phyloP scores from a whole-genome alignment of 2,329 filamentous ascomycete genomes.

The Didymella keratinophila region DNA sequence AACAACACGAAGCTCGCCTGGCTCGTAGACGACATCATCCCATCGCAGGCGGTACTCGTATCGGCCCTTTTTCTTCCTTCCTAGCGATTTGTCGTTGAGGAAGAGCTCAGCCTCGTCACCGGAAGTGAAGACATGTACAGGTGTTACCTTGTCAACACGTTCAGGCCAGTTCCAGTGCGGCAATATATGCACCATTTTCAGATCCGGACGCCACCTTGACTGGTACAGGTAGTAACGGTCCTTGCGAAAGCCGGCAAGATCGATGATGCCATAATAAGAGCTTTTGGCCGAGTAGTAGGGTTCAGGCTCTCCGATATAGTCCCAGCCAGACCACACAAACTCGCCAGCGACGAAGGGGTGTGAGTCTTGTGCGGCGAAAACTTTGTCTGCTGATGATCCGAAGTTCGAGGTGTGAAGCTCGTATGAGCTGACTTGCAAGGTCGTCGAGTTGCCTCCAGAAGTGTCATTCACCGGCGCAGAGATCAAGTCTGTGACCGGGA shows the following conservation, averaged over 20 bases:
- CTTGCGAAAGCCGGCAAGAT: conserved; percentile 65
- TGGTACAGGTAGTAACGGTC: conserved; percentile 66
- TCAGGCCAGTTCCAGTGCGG: conserved; percentile 67
- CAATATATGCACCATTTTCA: conserved; percentile 61
- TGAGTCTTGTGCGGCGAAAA: conserved; percentile 58
- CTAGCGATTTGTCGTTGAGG: conserved; percentile 59
- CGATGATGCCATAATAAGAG: conserved; percentile 65
- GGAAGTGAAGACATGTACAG: conserved; percentile 63
- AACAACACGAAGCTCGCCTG: not conserved
- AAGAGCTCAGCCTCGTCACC: conserved; percentile 65
- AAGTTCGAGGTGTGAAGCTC: conserved; percentile 59
- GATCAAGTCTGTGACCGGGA: conserved; percentile 55
- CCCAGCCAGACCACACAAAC: conserved; percentile 58
- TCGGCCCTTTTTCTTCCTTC: conserved; percentile 48
- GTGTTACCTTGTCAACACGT: conserved; percentile 57
- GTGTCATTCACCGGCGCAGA: conserved; percentile 49
- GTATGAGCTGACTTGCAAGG: conserved; percentile 56
- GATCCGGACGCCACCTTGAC: conserved; percentile 60
- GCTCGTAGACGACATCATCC: conserved; percentile 59
- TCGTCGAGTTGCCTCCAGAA: conserved; percentile 47
- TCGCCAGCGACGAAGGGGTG: conserved; percentile 61
- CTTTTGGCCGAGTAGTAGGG: conserved; percentile 59
- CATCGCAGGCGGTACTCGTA: conserved; percentile 61
- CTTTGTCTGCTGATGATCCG: conserved; percentile 61
- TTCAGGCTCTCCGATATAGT: conserved; percentile 54